These are phyloP conservation scores for Parafenestella ontariensis DNA, from an alignment of 2,329 filamentous ascomycete species.

Conservation along the genomic window DNA sequence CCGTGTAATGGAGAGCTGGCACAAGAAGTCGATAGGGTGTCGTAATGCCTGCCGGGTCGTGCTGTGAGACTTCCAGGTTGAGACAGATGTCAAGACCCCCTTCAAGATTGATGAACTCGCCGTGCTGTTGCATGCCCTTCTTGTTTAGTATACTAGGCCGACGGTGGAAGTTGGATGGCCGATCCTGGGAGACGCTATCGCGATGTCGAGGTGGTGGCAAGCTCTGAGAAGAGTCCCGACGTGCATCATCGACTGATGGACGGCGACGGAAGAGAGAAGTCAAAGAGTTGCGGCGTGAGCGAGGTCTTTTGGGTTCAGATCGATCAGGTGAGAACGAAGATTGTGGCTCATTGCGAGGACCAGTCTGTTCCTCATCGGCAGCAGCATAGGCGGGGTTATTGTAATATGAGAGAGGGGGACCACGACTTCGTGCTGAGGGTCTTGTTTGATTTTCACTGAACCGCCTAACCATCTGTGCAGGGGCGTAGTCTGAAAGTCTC, in stretches of 20 bases:
- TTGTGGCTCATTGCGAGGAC: constrained; percentile 30
- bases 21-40: constrained; percentile 86
- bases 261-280: constrained; percentile 45
- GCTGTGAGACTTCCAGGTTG: constrained; percentile 86
- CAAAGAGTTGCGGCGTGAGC: constrained; percentile 44
- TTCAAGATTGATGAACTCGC: constrained; percentile 71
- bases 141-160: constrained; percentile 54
- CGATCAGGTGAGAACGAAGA: constrained; percentile 48
- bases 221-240: constrained; percentile 36
- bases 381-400: constrained; percentile 46
- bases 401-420: constrained; percentile 48
- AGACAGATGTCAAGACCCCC: constrained; percentile 85
- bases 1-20: constrained; percentile 68
- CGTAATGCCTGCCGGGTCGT: constrained; percentile 87
- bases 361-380: constrained; percentile 39
- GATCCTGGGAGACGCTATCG: constrained; percentile 23
- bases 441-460: constrained; percentile 41
- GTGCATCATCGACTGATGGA: constrained; percentile 37
- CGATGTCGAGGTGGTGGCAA: constrained; percentile 24
- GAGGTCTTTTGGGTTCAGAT: constrained; percentile 34
- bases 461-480: constrained; percentile 53
- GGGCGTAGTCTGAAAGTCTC: constrained; percentile 45
- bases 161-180: constrained; percentile 53
- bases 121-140: constrained; percentile 44
- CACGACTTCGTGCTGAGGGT: constrained; percentile 35